phyloP scores from a whole-genome alignment of 441 rosid species.

The Breynia disticha region DNA sequence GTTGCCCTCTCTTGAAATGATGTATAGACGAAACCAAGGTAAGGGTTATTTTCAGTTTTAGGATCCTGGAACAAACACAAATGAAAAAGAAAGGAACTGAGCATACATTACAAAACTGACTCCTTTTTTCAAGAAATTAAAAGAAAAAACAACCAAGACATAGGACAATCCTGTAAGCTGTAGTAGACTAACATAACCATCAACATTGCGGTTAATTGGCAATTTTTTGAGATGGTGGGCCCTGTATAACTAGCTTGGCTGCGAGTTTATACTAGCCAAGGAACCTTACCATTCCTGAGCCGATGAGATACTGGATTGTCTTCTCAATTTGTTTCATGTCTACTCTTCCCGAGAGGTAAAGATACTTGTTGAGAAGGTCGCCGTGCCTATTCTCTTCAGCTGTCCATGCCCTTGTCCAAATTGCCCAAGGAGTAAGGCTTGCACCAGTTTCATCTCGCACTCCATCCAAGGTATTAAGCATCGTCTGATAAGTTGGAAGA shows the following conservation, averaged over 20 bases:
- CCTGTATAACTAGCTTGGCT: too few relatives aligned
- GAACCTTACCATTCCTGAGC: too few relatives aligned
- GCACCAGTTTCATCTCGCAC: constrained; percentile 49
- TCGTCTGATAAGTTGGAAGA: constrained; percentile 45
- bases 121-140: not conserved
- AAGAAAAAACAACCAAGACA: too few relatives aligned
- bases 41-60: constrained; percentile 40
- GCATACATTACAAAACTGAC: too few relatives aligned
- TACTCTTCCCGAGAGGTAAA: constrained; percentile 60
- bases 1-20: constrained; percentile 58
- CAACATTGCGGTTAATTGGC: too few relatives aligned
- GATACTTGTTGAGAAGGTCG: constrained; percentile 33
- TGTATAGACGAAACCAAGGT: constrained; percentile 45
- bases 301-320: constrained; percentile 46
- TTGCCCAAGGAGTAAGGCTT: constrained; percentile 49
- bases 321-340: constrained; percentile 49
- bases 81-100: too few relatives aligned
- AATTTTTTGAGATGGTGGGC: too few relatives aligned
- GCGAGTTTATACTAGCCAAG: too few relatives aligned
- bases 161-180: too few relatives aligned
- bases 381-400: constrained; percentile 62
- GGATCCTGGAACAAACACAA: constrained; percentile 26
- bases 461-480: constrained; percentile 45
- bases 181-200: too few relatives aligned
- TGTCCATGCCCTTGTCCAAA: constrained; percentile 61